A percentile compares a stretch with the other conserved stretches of the same genome.
Evolutionary conservation across 192 early-diverging fungal genomes (phyloP).

Genomic region (Rhizophagus clarus): DNA sequence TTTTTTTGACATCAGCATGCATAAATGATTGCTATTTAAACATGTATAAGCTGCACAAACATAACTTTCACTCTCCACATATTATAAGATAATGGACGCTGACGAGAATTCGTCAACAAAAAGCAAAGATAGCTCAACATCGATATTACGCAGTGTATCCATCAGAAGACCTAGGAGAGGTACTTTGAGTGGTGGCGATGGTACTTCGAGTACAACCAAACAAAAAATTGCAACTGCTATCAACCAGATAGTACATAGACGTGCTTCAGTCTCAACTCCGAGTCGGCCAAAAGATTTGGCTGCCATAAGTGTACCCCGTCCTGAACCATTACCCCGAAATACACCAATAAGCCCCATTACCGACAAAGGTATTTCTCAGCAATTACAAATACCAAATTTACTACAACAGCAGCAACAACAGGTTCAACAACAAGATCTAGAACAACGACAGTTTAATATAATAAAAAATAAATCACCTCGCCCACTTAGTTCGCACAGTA

Average conservation of each 20-base stretch:
- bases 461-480: not conserved
- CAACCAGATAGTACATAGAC: constrained; percentile 24
- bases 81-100: not conserved
- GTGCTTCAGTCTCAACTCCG: constrained; percentile 14
- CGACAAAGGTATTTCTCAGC: not conserved
- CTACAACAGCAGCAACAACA: not conserved
- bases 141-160: constrained; percentile 24
- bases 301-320: not conserved
- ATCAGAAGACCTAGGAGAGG: not conserved
- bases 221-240: not conserved
- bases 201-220: not conserved
- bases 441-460: not conserved
- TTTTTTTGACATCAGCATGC: not conserved
- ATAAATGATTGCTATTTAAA: not conserved
- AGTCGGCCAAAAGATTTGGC: not conserved
- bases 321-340: not conserved
- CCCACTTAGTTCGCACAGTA: constrained; percentile 3
- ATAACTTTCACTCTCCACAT: not conserved
- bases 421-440: not conserved
- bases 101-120: not conserved
- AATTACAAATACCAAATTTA: not conserved
- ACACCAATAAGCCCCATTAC: not conserved
- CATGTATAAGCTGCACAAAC: not conserved
- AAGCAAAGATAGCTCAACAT: not conserved
- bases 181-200: constrained; percentile 23